A percentile compares a stretch with the other conserved stretches of the same genome.
Evolutionary conservation across 2,329 filamentous ascomycete species (phyloP).

Genomic region (Botryosphaeria dothidea): DNA sequence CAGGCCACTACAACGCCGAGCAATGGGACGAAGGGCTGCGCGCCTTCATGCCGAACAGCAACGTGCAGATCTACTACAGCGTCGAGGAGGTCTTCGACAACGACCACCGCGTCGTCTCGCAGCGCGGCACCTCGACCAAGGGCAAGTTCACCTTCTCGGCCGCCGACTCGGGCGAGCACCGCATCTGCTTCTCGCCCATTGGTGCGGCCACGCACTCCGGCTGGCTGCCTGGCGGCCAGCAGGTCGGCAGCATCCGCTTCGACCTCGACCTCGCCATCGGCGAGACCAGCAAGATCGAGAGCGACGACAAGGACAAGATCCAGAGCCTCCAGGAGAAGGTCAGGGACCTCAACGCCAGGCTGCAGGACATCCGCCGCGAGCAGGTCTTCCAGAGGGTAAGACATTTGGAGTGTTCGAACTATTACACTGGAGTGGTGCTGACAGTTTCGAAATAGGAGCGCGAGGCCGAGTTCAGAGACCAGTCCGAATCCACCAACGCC

Average conservation of each 20-base stretch:
- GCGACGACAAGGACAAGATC: slow-evolving; percentile 89
- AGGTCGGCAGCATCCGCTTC: slow-evolving; percentile 78
- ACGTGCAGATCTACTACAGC: slow-evolving; percentile 82
- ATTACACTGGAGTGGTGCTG: no score
- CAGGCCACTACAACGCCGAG: slow-evolving; percentile 81
- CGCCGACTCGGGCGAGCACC: slow-evolving; percentile 92
- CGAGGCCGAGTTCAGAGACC: slow-evolving; percentile 96
- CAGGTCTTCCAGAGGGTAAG: slow-evolving; percentile 91
- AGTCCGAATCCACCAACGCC: slow-evolving; percentile 89
- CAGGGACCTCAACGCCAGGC: slow-evolving; percentile 80
- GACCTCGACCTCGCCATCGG: slow-evolving; percentile 90
- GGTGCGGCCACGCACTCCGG: slow-evolving; percentile 68
- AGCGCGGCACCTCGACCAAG: slow-evolving; percentile 66
- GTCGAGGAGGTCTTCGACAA: slow-evolving; percentile 98
- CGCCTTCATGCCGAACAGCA: slow-evolving; percentile 70
- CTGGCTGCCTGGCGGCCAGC: slow-evolving; percentile 68
- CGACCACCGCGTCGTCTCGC: slow-evolving; percentile 91
- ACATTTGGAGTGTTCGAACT: no score
- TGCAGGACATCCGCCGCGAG: slow-evolving; percentile 88
- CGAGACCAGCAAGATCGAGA: slow-evolving; percentile 91
- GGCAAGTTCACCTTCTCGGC: slow-evolving; percentile 96
- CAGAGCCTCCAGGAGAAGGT: slow-evolving; percentile 85
- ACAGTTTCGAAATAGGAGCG: slow-evolving; percentile 66
- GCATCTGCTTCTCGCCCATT: slow-evolving; percentile 87
- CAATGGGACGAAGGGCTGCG: slow-evolving; percentile 74